Evolutionary conservation across 139 green algal genomes (phyloP), one percentile per base, ranked within the genome.

Genomic region (Auxenochlorella pyrenoidosa): DNA sequence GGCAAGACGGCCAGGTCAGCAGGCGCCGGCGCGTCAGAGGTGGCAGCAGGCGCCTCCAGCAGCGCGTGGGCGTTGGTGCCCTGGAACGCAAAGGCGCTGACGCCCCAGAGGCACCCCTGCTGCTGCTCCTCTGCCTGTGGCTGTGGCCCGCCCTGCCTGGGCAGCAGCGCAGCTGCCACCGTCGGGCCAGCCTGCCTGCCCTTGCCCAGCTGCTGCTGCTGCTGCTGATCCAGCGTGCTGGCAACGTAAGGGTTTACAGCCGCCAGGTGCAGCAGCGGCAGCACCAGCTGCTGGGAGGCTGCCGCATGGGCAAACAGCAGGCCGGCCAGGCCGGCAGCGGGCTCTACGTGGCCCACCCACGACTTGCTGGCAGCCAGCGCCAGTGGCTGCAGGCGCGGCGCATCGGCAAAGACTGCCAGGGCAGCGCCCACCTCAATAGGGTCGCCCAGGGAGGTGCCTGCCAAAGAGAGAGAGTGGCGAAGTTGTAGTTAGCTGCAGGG

Each of bases 271-370:
- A 94, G 73, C 15, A 96, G 65, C 3, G 93, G 80, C 51, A 91
- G 88, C 22, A 43, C 36, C 0, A 22, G 3, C 3, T 0, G 26
- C 5, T 36, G 24, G 1, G 44, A 28, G 28, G 78, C 81, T 2
- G 84, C 86, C 19, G 18, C 6, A 12, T 92, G 13, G 12, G 89
- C 93, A 84, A 96, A 90, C 5, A 91, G 60, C 2, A 98, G 76
- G 41, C 94, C 95, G 38, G 95, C 92, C 3, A 96, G 66, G n/a
- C 97, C 97, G 0, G 94, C 91, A 26, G 93, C 95, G 6, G 95
- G 92, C 90, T 99, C 97, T 8, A 91, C 93, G 88, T 99, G 97
- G 16, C 96, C 96, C 5, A 97, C 90, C 89, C 93, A 95, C n/a
- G 92, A 93, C 89, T 98, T 98, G 80, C 65, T 89, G 34, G 94